phyloP scores from a whole-genome alignment of 371 early-diverging fungal species.

The Sporodiniella umbellata region DNA sequence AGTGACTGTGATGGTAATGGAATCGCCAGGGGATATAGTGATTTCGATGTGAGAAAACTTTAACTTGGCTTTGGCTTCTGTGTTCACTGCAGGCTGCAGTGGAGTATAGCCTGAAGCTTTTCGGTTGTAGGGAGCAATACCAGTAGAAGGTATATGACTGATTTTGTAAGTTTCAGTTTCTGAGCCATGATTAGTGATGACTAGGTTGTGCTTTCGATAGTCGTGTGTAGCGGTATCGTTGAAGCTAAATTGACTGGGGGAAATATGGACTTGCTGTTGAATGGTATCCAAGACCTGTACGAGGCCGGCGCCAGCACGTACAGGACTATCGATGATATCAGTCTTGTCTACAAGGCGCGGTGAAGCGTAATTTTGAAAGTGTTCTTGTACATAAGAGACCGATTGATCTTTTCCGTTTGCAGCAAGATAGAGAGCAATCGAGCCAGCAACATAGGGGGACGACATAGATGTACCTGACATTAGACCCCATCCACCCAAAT shows the following conservation, averaged over 20 bases:
- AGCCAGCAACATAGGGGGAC: conserved; percentile 72
- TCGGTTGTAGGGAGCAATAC: conserved; percentile 55
- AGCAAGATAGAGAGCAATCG: conserved; percentile 51
- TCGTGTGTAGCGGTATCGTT: conserved; percentile 56
- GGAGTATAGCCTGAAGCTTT: conserved; percentile 5
- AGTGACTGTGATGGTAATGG: conserved; percentile 29
- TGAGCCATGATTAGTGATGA: conserved; percentile 51
- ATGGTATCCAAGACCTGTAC: conserved; percentile 64
- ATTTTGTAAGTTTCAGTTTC: conserved; percentile 45
- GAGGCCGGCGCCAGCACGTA: conserved; percentile 68
- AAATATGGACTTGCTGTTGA: conserved; percentile 42
- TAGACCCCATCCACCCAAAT: conserved; percentile 47
- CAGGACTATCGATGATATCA: conserved; percentile 18
- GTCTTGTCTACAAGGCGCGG: neutral
- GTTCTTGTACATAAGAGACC: conserved; percentile 25
- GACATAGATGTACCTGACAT: conserved; percentile 69
- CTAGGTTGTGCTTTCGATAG: conserved; percentile 30
- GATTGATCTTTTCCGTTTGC: conserved; percentile 6
- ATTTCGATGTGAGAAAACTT: conserved; percentile 23
- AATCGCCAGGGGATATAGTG: conserved; percentile 32
- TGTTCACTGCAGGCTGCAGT: conserved; percentile 18
- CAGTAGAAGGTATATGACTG: conserved; percentile 41
- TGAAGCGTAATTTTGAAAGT: conserved; percentile 54
- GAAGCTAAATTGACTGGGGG: conserved; percentile 65
- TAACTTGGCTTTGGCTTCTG: conserved; percentile 25